Percentiles rank a stretch among this genome's conserved stretches.
Conservation (phyloP, 331 rosid species). For the Acacia pycnantha region DNA sequence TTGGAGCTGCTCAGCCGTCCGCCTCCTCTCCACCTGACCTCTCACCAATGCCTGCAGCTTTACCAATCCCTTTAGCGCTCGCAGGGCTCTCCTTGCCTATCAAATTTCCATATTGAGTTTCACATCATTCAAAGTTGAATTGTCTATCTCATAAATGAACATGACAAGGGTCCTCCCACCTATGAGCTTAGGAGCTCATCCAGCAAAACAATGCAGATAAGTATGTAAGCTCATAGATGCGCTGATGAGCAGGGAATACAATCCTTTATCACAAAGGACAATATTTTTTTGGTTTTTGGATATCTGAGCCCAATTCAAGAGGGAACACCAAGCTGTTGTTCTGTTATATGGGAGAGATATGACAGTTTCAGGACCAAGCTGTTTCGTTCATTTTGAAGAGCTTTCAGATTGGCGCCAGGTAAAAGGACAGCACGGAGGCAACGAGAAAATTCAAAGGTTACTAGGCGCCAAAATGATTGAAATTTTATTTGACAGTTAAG, state of each 20-base stretch:
- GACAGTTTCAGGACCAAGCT: constrained; percentile 15
- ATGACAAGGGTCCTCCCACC: background rate
- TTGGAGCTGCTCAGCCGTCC: constrained; percentile 58
- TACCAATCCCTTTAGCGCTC: constrained; percentile 83
- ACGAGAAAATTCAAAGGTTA: constrained; percentile 30
- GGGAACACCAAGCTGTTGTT: too few species aligned
- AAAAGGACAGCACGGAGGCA: background rate
- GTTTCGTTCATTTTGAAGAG: constrained; percentile 2
- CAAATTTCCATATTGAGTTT: constrained; percentile 19
- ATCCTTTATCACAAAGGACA: too few species aligned
- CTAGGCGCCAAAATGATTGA: constrained; percentile 20
- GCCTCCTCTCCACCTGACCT: constrained; percentile 73
- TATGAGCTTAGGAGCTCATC: too few species aligned
- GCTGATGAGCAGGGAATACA: too few species aligned
- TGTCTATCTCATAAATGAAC: background rate
- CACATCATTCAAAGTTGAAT: background rate
- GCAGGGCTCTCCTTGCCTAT: constrained; percentile 80
- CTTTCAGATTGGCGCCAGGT: constrained; percentile 28
- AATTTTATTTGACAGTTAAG: background rate
- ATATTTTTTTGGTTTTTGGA: too few species aligned
- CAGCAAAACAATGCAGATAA: too few species aligned
- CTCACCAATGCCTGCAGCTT: constrained; percentile 83
- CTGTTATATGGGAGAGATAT: background rate
- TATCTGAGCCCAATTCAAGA: too few species aligned
- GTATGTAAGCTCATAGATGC: too few species aligned